phyloP scores from a whole-genome alignment of 805 yeast species.

The Starmerella sirachaensis region DNA sequence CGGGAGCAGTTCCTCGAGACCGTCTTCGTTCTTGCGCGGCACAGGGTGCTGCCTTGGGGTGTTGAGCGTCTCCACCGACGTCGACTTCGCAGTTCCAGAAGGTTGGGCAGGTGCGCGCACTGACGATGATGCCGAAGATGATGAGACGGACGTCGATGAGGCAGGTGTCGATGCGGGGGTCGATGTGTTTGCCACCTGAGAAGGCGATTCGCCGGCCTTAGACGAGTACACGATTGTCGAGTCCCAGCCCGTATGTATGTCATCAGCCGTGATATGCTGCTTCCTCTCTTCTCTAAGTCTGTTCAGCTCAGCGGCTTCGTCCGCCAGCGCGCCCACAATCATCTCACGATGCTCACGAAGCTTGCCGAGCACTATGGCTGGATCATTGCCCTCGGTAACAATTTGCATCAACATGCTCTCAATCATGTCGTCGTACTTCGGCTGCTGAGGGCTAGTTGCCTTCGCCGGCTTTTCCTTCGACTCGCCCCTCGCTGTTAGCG shows the following conservation, averaged over 20 bases:
- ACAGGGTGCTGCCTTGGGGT: slow-evolving; percentile 6
- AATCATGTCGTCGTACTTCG: slow-evolving; percentile 79
- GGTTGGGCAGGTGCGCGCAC: slow-evolving; percentile 7
- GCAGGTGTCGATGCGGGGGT: not conserved
- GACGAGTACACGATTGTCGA: slow-evolving; percentile 63
- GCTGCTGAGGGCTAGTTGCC: slow-evolving; percentile 27
- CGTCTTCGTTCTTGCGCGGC: slow-evolving; percentile 22
- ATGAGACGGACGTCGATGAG: not conserved
- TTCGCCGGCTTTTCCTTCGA: slow-evolving; percentile 24
- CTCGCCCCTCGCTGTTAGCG: slow-evolving; percentile 21
- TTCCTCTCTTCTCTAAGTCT: slow-evolving; percentile 60
- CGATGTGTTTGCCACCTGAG: not conserved
- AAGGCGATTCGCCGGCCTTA: slow-evolving; percentile 25
- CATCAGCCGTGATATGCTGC: slow-evolving; percentile 74
- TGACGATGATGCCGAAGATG: slow-evolving; percentile 1
- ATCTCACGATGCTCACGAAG: slow-evolving; percentile 46
- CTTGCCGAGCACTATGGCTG: slow-evolving; percentile 27
- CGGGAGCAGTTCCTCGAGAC: slow-evolving; percentile 35
- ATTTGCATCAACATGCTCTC: slow-evolving; percentile 78
- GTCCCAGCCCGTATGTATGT: slow-evolving; percentile 84
- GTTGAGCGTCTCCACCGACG: slow-evolving; percentile 30
- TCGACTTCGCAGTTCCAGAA: slow-evolving; percentile 18
- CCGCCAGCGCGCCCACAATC: slow-evolving; percentile 43
- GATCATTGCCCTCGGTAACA: slow-evolving; percentile 42
- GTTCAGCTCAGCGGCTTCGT: slow-evolving; percentile 53